A percentile compares a stretch with the other conserved stretches of the same genome.
Evolutionary conservation across 2,329 filamentous ascomycete species (phyloP).

Genomic region (Clarireedia paspali): DNA sequence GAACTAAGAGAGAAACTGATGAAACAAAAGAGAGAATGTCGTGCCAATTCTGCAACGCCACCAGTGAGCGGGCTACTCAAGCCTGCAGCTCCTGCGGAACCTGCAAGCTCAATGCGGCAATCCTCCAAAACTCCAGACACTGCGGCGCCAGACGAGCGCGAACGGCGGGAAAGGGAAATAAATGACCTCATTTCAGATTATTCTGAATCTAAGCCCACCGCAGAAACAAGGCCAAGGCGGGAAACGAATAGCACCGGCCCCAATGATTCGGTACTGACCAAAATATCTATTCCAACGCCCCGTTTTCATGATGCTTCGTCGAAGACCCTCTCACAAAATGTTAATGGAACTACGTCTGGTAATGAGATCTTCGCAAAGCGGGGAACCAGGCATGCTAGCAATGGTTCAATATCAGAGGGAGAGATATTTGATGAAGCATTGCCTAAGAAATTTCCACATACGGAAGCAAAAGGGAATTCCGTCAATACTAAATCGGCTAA

Average conservation of each 20-base stretch:
- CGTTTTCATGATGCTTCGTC: constrained; percentile 18
- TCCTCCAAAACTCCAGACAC: constrained; percentile 14
- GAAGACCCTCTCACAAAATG: constrained; percentile 19
- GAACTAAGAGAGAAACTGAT: constrained; percentile 28
- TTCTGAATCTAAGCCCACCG: constrained; percentile 16
- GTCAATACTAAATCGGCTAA: constrained; percentile 10
- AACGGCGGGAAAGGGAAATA: constrained; percentile 19
- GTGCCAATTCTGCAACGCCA: constrained; percentile 21
- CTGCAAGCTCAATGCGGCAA: constrained; percentile 14
- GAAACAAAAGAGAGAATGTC: constrained; percentile 17
- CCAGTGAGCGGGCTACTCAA: constrained; percentile 10
- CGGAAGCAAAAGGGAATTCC: constrained; percentile 17
- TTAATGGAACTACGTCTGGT: constrained; percentile 9
- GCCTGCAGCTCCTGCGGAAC: constrained; percentile 6
- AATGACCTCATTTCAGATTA: constrained; percentile 25
- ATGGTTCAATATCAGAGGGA: constrained; percentile 23
- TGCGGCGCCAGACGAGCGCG: constrained; percentile 6
- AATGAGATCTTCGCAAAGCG: constrained; percentile 10
- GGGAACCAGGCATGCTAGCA: constrained; percentile 15
- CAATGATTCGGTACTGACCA: background rate
- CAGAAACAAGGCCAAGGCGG: constrained; percentile 14
- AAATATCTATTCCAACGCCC: constrained; percentile 1
- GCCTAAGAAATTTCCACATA: constrained; percentile 12
- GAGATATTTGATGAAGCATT: constrained; percentile 28
- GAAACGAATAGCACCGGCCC: constrained; percentile 3